Conservation (phyloP, 2,329 filamentous ascomycete genomes). For the Raffaelea albimanens region DNA sequence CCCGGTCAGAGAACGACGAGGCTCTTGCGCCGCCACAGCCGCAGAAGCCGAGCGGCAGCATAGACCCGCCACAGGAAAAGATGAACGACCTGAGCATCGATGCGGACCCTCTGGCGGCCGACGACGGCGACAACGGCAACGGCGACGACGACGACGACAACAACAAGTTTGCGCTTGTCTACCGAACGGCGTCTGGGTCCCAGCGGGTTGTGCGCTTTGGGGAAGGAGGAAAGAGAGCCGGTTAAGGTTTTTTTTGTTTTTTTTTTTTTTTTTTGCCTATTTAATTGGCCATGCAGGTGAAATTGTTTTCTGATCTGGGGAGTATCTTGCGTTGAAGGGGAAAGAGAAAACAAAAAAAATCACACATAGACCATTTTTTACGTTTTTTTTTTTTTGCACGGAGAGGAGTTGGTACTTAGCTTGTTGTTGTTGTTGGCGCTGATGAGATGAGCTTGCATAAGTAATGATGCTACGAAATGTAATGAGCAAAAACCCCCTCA, state of each 20-base stretch:
- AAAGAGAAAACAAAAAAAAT: too few relatives aligned
- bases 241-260: slow-evolving; percentile 28
- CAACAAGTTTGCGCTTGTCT: slow-evolving; percentile 9
- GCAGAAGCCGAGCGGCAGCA: background rate
- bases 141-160: slow-evolving; percentile 1
- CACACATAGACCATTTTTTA: too few relatives aligned
- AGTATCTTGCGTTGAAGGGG: too few relatives aligned
- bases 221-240: background rate
- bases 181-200: slow-evolving; percentile 11
- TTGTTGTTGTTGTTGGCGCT: too few relatives aligned
- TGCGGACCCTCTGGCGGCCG: background rate
- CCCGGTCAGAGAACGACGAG: background rate
- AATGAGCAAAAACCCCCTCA: too few relatives aligned
- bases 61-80: background rate
- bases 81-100: background rate
- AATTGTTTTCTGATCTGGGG: too few relatives aligned
- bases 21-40: background rate
- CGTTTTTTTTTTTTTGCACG: too few relatives aligned
- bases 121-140: slow-evolving; percentile 1
- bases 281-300: too few relatives aligned
- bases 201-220: slow-evolving; percentile 5
- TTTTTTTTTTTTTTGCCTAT: too few relatives aligned
- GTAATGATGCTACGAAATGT: too few relatives aligned
- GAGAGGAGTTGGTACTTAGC: too few relatives aligned
- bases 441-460: too few relatives aligned